phyloP scores from a whole-genome alignment of 2,329 filamentous ascomycete genomes.

The Pestalotiopsis sp. region DNA sequence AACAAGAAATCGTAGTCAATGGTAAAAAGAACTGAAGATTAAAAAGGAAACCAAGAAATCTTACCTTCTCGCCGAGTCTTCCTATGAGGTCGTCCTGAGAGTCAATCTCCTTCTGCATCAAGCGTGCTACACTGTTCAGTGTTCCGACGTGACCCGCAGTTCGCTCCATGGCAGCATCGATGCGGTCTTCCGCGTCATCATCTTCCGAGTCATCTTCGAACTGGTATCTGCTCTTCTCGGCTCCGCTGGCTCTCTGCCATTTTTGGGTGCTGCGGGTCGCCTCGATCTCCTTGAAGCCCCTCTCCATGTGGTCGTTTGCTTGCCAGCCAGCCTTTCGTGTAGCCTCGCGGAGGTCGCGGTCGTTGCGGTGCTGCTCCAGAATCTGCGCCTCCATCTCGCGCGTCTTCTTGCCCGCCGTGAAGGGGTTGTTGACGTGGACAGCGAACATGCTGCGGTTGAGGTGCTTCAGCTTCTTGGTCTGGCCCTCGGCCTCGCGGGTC shows the following conservation, averaged over 20 bases:
- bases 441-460: slow-evolving; percentile 92
- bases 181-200: slow-evolving; percentile 55
- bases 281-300: slow-evolving; percentile 33
- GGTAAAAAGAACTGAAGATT: neutral
- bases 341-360: slow-evolving; percentile 67
- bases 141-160: slow-evolving; percentile 70
- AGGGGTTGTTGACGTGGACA: slow-evolving; percentile 75
- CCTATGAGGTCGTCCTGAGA: slow-evolving; percentile 76
- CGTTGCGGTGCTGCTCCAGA: slow-evolving; percentile 68
- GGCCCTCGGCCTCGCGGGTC: slow-evolving; percentile 76
- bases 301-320: slow-evolving; percentile 52
- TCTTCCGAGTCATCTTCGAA: slow-evolving; percentile 68
- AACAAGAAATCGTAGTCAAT: slow-evolving; percentile 9
- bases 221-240: slow-evolving; percentile 73
- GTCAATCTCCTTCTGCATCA: slow-evolving; percentile 76
- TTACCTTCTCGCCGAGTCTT: slow-evolving; percentile 76
- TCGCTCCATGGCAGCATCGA: slow-evolving; percentile 68
- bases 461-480: slow-evolving; percentile 80
- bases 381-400: slow-evolving; percentile 68
- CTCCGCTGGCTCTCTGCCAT: slow-evolving; percentile 42
- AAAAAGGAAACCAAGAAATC: neutral
- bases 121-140: slow-evolving; percentile 73
- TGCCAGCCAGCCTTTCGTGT: slow-evolving; percentile 58
- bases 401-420: slow-evolving; percentile 70
- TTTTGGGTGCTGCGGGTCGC: slow-evolving; percentile 11